These are phyloP conservation scores for Emmonsiellopsis sp. DNA, from an alignment of 2,329 filamentous ascomycete genomes.

Conservation along the genomic window DNA sequence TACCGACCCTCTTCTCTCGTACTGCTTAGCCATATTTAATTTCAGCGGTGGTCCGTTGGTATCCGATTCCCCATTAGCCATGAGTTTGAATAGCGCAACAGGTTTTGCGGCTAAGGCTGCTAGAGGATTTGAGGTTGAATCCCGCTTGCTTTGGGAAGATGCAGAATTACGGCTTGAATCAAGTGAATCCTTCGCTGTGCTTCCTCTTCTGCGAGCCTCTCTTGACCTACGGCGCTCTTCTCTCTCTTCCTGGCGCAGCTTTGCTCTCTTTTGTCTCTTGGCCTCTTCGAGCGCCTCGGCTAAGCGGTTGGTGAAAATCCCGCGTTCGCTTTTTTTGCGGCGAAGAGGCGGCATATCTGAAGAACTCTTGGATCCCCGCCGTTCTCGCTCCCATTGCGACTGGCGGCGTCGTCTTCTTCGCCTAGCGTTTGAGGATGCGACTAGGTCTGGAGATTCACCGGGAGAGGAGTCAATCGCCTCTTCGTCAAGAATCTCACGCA, in stretches of 20 bases:
- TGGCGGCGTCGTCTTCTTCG: slow-evolving; percentile 23
- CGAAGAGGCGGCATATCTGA: slow-evolving; percentile 23
- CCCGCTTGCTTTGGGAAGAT: slow-evolving; percentile 16
- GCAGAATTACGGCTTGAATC: slow-evolving; percentile 15
- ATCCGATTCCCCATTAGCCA: slow-evolving; percentile 32
- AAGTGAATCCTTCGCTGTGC: slow-evolving; percentile 5
- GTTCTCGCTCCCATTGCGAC: slow-evolving; percentile 22
- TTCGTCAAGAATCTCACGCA: background rate
- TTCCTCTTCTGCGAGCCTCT: slow-evolving; percentile 13
- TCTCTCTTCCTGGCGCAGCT: slow-evolving; percentile 19
- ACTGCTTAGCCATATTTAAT: slow-evolving; percentile 23
- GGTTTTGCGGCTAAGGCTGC: slow-evolving; percentile 13
- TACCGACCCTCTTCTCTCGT: slow-evolving; percentile 12
- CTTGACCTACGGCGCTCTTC: slow-evolving; percentile 15
- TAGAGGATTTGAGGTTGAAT: slow-evolving; percentile 20
- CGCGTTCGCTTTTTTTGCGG: slow-evolving; percentile 24
- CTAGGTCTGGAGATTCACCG: slow-evolving; percentile 2
- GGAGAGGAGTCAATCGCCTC: background rate
- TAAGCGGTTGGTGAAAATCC: slow-evolving; percentile 25
- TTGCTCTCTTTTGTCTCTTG: slow-evolving; percentile 19
- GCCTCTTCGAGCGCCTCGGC: slow-evolving; percentile 26
- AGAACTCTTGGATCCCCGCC: slow-evolving; percentile 27
- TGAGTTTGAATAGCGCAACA: slow-evolving; percentile 18
- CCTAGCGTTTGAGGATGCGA: slow-evolving; percentile 7
- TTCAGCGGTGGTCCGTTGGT: slow-evolving; percentile 29